Evolutionary conservation across 2,329 filamentous ascomycete genomes (phyloP).

Genomic region (Colletotrichum filicis): DNA sequence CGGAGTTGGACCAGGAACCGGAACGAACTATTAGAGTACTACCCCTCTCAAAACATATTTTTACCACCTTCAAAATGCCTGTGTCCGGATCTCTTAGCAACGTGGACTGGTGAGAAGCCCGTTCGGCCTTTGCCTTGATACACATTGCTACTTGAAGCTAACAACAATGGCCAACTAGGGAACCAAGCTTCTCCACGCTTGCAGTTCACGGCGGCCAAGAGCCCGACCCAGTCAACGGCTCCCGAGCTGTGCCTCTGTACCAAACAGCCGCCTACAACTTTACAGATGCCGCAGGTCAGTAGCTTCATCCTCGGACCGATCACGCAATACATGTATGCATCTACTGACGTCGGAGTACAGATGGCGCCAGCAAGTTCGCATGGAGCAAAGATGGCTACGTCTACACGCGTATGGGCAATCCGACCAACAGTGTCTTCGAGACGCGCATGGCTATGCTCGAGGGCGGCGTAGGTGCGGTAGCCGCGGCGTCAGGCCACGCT

Average conservation of each 20-base stretch:
- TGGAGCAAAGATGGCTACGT: constrained; percentile 75
- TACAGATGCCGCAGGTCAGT: constrained; percentile 33
- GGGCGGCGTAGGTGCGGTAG: constrained; percentile 87
- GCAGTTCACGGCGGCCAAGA: constrained; percentile 64
- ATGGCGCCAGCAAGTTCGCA: constrained; percentile 47
- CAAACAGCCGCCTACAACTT: constrained; percentile 71
- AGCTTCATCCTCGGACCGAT: not conserved
- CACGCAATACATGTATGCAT: not conserved
- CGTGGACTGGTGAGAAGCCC: constrained; percentile 43
- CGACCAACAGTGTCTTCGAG: constrained; percentile 95
- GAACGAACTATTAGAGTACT: constrained; percentile 23
- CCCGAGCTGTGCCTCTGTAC: constrained; percentile 95
- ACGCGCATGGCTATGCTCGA: constrained; percentile 94
- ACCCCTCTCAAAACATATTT: constrained; percentile 25
- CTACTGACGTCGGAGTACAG: constrained; percentile 36
- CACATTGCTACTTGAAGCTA: constrained; percentile 5
- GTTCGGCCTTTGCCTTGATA: constrained; percentile 25
- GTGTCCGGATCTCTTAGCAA: constrained; percentile 46
- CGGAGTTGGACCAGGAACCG: constrained; percentile 4
- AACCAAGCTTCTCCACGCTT: constrained; percentile 37
- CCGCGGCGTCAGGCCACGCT: constrained; percentile 85
- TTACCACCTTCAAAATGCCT: constrained; percentile 39
- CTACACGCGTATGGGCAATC: constrained; percentile 96
- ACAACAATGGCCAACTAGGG: constrained; percentile 8
- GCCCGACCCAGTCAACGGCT: constrained; percentile 83